phyloP scores from a whole-genome alignment of 2,329 filamentous ascomycete genomes.

The Neopestalotiopsis sp. region DNA sequence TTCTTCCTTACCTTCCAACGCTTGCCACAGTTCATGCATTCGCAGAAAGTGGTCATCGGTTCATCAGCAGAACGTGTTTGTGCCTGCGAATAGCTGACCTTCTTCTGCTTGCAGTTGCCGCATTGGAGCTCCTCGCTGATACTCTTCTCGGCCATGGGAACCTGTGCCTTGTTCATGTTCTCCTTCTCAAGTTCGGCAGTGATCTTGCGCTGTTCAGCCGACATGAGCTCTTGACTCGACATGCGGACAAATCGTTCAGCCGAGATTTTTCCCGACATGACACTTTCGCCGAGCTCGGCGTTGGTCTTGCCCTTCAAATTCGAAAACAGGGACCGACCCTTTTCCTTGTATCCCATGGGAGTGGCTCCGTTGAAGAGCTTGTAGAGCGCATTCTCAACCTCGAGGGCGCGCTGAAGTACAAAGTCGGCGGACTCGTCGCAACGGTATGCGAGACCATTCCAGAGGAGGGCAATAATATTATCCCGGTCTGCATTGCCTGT shows the following conservation, averaged over 20 bases:
- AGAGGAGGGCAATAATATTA: slow-evolving; percentile 87
- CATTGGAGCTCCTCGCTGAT: slow-evolving; percentile 89
- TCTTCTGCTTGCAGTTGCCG: slow-evolving; percentile 89
- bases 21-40: slow-evolving; percentile 72
- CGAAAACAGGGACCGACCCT: slow-evolving; percentile 90
- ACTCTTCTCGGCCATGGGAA: slow-evolving; percentile 88
- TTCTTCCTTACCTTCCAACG: slow-evolving; percentile 69
- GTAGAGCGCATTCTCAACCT: slow-evolving; percentile 83
- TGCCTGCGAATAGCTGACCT: slow-evolving; percentile 94
- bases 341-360: slow-evolving; percentile 75
- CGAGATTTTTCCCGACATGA: slow-evolving; percentile 76
- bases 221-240: slow-evolving; percentile 91
- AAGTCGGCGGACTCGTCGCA: slow-evolving; percentile 74
- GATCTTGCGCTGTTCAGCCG: slow-evolving; percentile 76
- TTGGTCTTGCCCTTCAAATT: slow-evolving; percentile 96
- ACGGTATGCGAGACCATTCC: slow-evolving; percentile 81
- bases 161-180: slow-evolving; percentile 98
- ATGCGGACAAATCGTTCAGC: slow-evolving; percentile 81
- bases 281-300: slow-evolving; percentile 73
- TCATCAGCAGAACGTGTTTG: slow-evolving; percentile 97
- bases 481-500: slow-evolving; percentile 79
- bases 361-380: slow-evolving; percentile 72
- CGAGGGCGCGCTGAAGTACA: slow-evolving; percentile 76
- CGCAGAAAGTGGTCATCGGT: slow-evolving; percentile 81
- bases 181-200: slow-evolving; percentile 82